Percentiles rank a stretch among this genome's conserved stretches.
phyloP scores from a whole-genome alignment of 2,329 filamentous ascomycete species.

The Metarhizium brunneum region DNA sequence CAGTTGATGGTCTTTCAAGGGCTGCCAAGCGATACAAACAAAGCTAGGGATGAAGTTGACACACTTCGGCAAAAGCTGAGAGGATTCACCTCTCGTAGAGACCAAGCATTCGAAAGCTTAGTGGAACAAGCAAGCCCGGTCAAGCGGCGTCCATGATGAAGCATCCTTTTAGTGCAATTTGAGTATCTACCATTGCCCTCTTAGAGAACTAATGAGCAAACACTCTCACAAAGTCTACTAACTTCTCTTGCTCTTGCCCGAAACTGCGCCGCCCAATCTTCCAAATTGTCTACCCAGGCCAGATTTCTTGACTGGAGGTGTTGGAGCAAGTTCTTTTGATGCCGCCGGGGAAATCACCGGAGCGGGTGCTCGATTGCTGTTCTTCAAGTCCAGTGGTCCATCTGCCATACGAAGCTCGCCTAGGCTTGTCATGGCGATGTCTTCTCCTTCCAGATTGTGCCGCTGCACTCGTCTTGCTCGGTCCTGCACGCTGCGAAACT shows the following conservation, averaged over 20 bases:
- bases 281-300: conserved; percentile 61
- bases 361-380: conserved; percentile 29
- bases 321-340: conserved; percentile 38
- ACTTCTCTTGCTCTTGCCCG: conserved; percentile 49
- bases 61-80: conserved; percentile 55
- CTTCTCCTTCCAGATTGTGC: conserved; percentile 41
- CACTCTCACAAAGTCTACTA: conserved; percentile 8
- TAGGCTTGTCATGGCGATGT: conserved; percentile 35
- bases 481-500: conserved; percentile 88
- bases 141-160: conserved; percentile 22
- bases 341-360: conserved; percentile 27
- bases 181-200: background rate
- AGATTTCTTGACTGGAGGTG: conserved; percentile 45
- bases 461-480: conserved; percentile 64
- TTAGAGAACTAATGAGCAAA: background rate
- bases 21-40: conserved; percentile 60
- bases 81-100: conserved; percentile 51
- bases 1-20: conserved; percentile 60
- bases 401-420: conserved; percentile 34
- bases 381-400: conserved; percentile 27
- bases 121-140: conserved; percentile 52
- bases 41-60: conserved; percentile 63
- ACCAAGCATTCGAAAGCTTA: conserved; percentile 65
- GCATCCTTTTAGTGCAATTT: conserved; percentile 3
- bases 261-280: conserved; percentile 60